These are phyloP conservation scores for Exophiala lecanii-corni DNA, from an alignment of 2,329 filamentous ascomycete species.

Conservation along the genomic window DNA sequence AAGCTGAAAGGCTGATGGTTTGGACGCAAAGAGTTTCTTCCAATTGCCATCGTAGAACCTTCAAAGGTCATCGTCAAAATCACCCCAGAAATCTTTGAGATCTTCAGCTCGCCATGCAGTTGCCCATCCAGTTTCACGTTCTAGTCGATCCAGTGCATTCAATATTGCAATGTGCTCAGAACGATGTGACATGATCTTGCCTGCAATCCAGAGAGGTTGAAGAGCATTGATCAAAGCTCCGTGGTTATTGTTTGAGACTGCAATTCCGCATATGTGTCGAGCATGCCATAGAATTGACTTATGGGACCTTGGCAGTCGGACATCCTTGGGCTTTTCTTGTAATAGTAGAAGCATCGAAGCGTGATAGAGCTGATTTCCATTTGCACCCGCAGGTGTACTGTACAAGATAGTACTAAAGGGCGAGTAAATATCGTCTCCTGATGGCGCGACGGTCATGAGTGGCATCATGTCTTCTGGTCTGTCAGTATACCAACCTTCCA, in stretches of 20 bases:
- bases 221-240: background rate
- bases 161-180: background rate
- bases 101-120: background rate
- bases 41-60: no score
- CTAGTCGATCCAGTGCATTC: background rate
- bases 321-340: constrained; percentile 1
- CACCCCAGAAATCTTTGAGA: constrained; percentile 1
- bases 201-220: constrained; percentile 1
- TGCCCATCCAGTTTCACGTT: constrained; percentile 1
- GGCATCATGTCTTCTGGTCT: constrained; percentile 3
- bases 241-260: background rate
- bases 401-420: background rate
- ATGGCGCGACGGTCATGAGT: background rate
- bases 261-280: constrained; percentile 3
- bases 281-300: constrained; percentile 3
- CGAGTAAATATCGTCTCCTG: background rate
- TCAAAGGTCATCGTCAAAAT: background rate
- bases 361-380: constrained; percentile 5
- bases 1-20: no score
- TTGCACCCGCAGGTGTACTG: background rate
- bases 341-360: background rate
- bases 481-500: constrained; percentile 2
- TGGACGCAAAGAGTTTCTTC: no score
- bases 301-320: background rate
- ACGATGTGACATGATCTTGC: constrained; percentile 1